These are phyloP conservation scores for Beauveria varroae DNA, from an alignment of 2,329 filamentous ascomycete species.

Conservation along the genomic window DNA sequence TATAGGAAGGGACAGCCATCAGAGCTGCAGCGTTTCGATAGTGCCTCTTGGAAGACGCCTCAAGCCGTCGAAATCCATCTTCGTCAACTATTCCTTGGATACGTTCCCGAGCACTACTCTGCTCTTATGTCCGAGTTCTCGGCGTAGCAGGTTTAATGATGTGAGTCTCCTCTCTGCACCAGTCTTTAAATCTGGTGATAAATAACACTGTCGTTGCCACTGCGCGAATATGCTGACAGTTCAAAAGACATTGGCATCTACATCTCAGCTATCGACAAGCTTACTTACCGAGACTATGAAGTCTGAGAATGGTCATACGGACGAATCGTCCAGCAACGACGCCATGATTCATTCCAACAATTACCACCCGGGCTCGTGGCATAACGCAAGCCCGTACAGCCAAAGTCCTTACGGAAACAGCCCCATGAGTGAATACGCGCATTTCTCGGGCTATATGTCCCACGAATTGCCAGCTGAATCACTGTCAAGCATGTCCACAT, in stretches of 20 bases:
- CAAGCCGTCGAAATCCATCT: background rate
- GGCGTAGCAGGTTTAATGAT: background rate
- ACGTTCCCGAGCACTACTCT: background rate
- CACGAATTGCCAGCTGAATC: conserved; percentile 45
- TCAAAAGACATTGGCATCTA: background rate
- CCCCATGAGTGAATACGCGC: conserved; percentile 59
- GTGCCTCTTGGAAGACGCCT: background rate
- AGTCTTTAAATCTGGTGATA: background rate
- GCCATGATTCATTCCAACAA: background rate
- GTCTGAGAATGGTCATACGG: conserved; percentile 25
- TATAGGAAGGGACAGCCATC: background rate
- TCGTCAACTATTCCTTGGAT: background rate
- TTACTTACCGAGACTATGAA: conserved; percentile 20
- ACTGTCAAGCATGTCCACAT: conserved; percentile 47
- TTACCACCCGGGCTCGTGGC: conserved; percentile 39
- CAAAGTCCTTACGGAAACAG: conserved; percentile 45
- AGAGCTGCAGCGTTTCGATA: background rate
- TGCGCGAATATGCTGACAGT: background rate
- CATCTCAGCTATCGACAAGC: background rate
- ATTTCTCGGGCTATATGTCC: conserved; percentile 47
- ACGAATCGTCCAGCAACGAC: conserved; percentile 25
- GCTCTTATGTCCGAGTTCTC: background rate
- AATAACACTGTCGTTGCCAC: background rate
- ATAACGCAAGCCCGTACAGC: conserved; percentile 53
- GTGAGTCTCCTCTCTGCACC: background rate